Evolutionary conservation across 371 early-diverging fungal genomes (phyloP).

Genomic region (Mucor velutinosus): DNA sequence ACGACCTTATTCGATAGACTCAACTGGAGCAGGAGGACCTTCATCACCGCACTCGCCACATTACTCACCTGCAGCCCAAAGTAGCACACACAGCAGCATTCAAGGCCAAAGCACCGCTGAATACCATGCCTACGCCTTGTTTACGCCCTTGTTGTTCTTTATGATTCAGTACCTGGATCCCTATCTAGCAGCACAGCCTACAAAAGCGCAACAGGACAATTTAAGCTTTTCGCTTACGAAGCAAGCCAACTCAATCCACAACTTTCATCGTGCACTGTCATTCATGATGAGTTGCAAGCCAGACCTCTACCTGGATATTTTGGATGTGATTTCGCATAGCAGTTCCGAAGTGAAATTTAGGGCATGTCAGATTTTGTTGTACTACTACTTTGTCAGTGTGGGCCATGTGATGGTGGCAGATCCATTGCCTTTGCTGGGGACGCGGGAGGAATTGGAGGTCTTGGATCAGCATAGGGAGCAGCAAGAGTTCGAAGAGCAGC

Average conservation of each 20-base stretch:
- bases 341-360: conserved; percentile 38
- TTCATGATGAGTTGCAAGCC: conserved; percentile 56
- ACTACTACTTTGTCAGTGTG: conserved; percentile 46
- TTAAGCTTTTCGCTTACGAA: conserved; percentile 24
- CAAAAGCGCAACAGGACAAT: conserved; percentile 18
- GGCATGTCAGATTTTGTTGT: conserved; percentile 46
- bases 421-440: conserved; percentile 39
- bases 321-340: conserved; percentile 55
- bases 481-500: conserved; percentile 38
- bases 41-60: background rate
- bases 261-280: conserved; percentile 54
- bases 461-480: conserved; percentile 31
- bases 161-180: conserved; percentile 53
- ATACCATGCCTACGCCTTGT: conserved; percentile 35
- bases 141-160: conserved; percentile 46
- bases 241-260: conserved; percentile 38
- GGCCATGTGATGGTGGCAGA: conserved; percentile 58
- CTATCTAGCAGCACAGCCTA: conserved; percentile 29
- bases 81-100: conserved; percentile 15
- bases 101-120: conserved; percentile 12
- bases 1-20: conserved; percentile 14
- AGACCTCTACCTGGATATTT: conserved; percentile 54
- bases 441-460: conserved; percentile 29
- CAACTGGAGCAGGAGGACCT: background rate
- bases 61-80: conserved; percentile 12